phyloP scores from a whole-genome alignment of 768 basidiomycete genomes.

The Suillus ampliporus region DNA sequence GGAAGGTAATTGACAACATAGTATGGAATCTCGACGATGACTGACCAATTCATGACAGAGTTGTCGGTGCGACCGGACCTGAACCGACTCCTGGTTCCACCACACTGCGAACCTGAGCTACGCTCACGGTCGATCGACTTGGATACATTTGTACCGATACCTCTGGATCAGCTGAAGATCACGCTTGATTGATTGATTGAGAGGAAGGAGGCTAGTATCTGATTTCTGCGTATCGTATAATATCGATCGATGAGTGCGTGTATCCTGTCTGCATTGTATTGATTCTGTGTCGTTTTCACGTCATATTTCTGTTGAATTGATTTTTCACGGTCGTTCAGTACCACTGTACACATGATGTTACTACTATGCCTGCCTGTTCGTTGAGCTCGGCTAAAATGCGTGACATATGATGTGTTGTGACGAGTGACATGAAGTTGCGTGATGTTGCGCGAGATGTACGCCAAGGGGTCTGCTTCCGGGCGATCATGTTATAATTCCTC shows the following conservation, averaged over 20 bases:
- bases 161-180: constrained; percentile 93
- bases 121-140: constrained; percentile 84
- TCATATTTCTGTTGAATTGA: constrained; percentile 14
- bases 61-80: constrained; percentile 96
- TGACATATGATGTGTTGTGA: constrained; percentile 11
- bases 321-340: constrained; percentile 14
- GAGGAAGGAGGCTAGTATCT: constrained; percentile 33
- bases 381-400: constrained; percentile 18
- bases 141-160: constrained; percentile 95
- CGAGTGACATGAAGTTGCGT: constrained; percentile 26
- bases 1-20: constrained; percentile 70
- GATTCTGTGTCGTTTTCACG: constrained; percentile 17
- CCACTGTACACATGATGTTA: constrained; percentile 20
- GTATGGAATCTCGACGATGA: background rate
- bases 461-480: no score
- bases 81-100: constrained; percentile 89
- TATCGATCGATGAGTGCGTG: constrained; percentile 33
- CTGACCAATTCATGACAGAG: constrained; percentile 55
- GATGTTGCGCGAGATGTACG: constrained; percentile 40
- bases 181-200: constrained; percentile 89
- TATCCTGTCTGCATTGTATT: constrained; percentile 34
- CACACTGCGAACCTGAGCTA: constrained; percentile 89
- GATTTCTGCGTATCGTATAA: constrained; percentile 42
- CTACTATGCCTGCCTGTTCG: constrained; percentile 15
- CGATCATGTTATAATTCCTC: no score